Evolutionary conservation across 2,329 filamentous ascomycete species (phyloP).

Genomic region (Calonectria henricotiae): DNA sequence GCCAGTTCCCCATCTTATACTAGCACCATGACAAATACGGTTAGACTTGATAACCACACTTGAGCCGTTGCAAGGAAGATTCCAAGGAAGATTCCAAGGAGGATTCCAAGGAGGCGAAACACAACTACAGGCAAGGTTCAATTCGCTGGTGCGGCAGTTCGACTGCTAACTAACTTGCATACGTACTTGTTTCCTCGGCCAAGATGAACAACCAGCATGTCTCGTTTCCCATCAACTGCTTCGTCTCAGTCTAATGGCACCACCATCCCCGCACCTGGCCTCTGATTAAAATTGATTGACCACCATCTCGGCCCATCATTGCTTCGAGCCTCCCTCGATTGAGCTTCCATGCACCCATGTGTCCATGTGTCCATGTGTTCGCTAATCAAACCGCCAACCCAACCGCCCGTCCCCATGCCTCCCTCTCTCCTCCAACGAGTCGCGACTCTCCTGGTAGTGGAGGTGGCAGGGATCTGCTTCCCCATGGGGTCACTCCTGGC

Average conservation of each 20-base stretch:
- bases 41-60: neutral
- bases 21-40: neutral
- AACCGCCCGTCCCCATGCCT: conserved; percentile 28
- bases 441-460: conserved; percentile 21
- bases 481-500: conserved; percentile 41
- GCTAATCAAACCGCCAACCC: conserved; percentile 37
- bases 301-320: conserved; percentile 47
- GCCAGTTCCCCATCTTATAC: neutral
- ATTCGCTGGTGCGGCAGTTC: conserved; percentile 8
- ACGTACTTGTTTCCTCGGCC: neutral
- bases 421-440: conserved; percentile 47
- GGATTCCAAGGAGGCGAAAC: neutral
- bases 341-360: conserved; percentile 15
- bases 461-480: conserved; percentile 35
- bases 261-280: conserved; percentile 13
- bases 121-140: neutral
- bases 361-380: conserved; percentile 25
- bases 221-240: conserved; percentile 17
- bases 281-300: neutral
- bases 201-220: conserved; percentile 4
- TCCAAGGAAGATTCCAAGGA: neutral
- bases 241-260: conserved; percentile 9
- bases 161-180: neutral
- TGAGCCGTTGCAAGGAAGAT: neutral
- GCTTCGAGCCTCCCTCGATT: conserved; percentile 34